These are phyloP conservation scores for Sporobolomyces phaffii DNA, from an alignment of 768 basidiomycete species.

Conservation along the genomic window DNA sequence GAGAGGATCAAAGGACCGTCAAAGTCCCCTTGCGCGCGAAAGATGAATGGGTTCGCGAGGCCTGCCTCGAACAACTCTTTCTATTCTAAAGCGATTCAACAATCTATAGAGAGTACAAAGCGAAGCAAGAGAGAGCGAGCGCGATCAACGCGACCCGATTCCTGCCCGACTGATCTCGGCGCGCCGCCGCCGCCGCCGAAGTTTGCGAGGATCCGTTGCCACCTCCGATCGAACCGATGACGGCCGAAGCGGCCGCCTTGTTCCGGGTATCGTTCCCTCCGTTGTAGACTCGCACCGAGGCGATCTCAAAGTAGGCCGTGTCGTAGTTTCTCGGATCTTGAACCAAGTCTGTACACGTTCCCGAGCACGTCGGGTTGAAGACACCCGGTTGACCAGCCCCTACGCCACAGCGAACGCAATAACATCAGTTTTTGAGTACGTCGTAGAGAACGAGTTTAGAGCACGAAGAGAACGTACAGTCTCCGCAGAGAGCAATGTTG, in stretches of 20 bases:
- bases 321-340: conserved; percentile 60
- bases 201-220: not conserved
- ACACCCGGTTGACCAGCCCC: conserved; percentile 52
- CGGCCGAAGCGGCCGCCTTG: conserved; percentile 2
- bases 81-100: too few species aligned
- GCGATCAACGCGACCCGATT: not conserved
- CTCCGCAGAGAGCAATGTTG: conserved; percentile 36
- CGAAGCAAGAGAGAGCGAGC: not conserved
- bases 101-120: not conserved
- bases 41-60: too few species aligned
- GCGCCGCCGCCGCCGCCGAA: too few species aligned
- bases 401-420: not conserved
- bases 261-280: conserved; percentile 16
- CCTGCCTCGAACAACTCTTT: too few species aligned
- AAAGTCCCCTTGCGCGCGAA: too few species aligned
- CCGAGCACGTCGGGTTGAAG: conserved; percentile 60
- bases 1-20: too few species aligned
- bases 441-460: not conserved
- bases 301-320: conserved; percentile 67
- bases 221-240: conserved; percentile 2
- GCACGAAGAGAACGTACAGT: conserved; percentile 42
- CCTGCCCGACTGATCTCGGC: too few species aligned
- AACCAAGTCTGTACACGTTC: conserved; percentile 63
- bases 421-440: too few species aligned
- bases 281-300: conserved; percentile 55